Evolutionary conservation across 306 rosid genomes (phyloP), one percentile per base, ranked within the genome.

Genomic region (Malus orientalis): DNA sequence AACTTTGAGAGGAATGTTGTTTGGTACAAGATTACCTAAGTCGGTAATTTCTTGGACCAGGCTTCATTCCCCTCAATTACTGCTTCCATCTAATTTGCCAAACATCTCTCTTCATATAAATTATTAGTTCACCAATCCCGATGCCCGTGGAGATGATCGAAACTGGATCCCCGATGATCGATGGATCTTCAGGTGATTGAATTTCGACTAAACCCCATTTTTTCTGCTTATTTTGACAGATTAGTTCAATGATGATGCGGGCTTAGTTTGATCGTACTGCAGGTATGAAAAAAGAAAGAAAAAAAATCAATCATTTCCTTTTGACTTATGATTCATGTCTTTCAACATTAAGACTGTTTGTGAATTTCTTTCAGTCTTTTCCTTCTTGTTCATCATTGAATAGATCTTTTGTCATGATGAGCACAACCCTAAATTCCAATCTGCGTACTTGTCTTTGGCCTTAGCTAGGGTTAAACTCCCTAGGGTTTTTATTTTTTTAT

Each of bases 41-140:
- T 59, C 10, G 9, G 16, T 1, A 57, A n/a, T 57, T 57, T 78
- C 83, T 88, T 92, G 96, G 96, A 88, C 92, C 96, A 90, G 96
- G 89, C 96, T 90, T 90, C 96, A 88, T 90, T 88, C 96, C 92
- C 86, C 91, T 85, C 93, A 90, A 87, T 62, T 40, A 32, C n/a
- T 45, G 72, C 59, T 66, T 81, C 23, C 36, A 5, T 49, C 51
- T 54, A 61, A 25, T 61, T 54, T n/a, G 14, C 64, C 57, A 54
- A 33, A 23, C 63, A 58, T 22, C 63, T n/a, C 7, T 58, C 15
- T 11, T 58, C 30, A 4, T 58, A 2, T 58, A 23, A 58, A n/a
- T 4, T 9, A 22, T 22, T 22, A 49, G 20, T 49, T 19, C 14
- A 32, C 14, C 44, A 13, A 61, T 58, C 14, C 29, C 8, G 49